Base-by-base conservation (phyloP, 2,329 filamentous ascomycete genomes). In the Stachybotrys echinatus region DNA sequence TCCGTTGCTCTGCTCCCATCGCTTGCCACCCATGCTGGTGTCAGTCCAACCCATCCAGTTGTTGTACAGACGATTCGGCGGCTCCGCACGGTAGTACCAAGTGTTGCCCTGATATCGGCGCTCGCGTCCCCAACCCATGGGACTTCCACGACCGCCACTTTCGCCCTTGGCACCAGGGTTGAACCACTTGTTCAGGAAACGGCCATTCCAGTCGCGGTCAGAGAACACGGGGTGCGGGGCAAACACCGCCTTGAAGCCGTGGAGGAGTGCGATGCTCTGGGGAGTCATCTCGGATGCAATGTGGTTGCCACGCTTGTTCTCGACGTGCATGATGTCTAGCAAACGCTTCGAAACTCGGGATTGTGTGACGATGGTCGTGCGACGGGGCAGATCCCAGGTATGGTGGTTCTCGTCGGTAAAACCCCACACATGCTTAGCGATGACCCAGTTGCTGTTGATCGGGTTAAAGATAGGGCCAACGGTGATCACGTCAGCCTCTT, bases 271-370 rank as follows among this genome's bases (percentile, higher is more conserved):
- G 22, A 86, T 80, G 0, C 86, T 86, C 49, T 87, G 84, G 1
- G 87, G 83, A 52, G 84, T 87, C 87, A 92, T 91, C 64, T 92
- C 88, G 0, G 87, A 88, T 51, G 85, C 87, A 59, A 92, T 83
- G 61, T 90, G 87, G 59, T 87, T 86, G 54, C 87, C 85, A 14
- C 80, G 76, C 54, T 86, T 74, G 48, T 88, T 88, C 65, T 92
- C 89, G 31, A 82, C 77, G 61, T 92, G 87, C 87, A 92, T 92
- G 54, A 84, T 77, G 56, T 89, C 79, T 31, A 92, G 73, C 2
- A 92, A 74, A 23, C 78, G 79, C 62, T 84, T 86, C 17, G 87
- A 91, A 7, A 89, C 73, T 48, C 88, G 82, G 1, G 85, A 84
- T 55, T 89, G 86, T 0, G 88, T 91, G 53, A 90, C 84, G 59